Conservation (phyloP, 192 early-diverging fungal species). For the Coemansia sp. region DNA sequence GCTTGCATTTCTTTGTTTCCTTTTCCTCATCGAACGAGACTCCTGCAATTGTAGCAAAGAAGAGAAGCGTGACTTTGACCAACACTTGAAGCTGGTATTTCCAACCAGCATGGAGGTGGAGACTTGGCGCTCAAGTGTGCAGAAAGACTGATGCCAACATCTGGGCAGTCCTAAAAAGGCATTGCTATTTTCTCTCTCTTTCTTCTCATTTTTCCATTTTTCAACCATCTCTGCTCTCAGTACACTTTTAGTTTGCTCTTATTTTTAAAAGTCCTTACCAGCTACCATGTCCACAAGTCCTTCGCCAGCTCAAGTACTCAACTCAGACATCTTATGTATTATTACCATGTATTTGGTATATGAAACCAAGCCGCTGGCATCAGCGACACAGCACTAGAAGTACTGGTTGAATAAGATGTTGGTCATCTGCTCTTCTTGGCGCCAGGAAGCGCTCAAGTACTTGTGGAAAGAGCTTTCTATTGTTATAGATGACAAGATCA, state of each 20-base stretch:
- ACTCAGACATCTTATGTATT: neutral
- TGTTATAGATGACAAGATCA: neutral
- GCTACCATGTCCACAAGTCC: neutral
- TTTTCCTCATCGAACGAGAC: too few relatives aligned
- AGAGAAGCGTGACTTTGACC: too few relatives aligned
- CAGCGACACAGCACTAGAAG: neutral
- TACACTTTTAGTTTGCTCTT: neutral
- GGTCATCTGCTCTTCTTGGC: neutral
- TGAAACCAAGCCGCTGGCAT: neutral
- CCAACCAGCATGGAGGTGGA: neutral
- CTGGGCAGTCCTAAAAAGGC: neutral
- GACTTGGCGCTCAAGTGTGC: neutral
- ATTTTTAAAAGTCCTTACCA: neutral
- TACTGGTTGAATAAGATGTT: neutral
- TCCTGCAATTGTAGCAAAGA: too few relatives aligned
- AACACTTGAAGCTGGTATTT: too few relatives aligned
- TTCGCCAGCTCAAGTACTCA: neutral
- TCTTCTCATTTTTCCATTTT: neutral
- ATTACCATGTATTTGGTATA: neutral
- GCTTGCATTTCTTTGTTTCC: too few relatives aligned
- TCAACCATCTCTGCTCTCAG: neutral
- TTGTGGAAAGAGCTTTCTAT: neutral
- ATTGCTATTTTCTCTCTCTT: neutral
- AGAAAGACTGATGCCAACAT: neutral
- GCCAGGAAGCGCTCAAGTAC: neutral